Conservation (phyloP, 2,329 filamentous ascomycete species). For the Colletotrichum neosansevieriae region DNA sequence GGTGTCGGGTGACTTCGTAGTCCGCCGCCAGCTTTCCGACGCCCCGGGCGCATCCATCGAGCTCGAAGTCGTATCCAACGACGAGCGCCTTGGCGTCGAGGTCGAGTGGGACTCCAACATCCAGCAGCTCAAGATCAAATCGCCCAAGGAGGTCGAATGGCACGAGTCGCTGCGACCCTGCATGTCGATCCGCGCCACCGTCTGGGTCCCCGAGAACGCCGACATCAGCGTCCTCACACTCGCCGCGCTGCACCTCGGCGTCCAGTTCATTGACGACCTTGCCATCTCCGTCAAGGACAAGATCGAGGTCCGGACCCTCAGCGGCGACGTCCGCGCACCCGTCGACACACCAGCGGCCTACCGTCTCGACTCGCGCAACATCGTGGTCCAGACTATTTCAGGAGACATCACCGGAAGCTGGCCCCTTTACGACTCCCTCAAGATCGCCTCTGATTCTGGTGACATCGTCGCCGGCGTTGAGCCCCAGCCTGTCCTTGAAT, state of each 20-base stretch:
- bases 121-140: constrained; percentile 55
- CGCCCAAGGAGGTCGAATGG: constrained; percentile 52
- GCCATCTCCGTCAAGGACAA: constrained; percentile 48
- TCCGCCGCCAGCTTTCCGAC: constrained; percentile 52
- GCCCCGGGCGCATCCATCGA: constrained; percentile 54
- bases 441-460: constrained; percentile 59
- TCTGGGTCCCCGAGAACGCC: constrained; percentile 58
- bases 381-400: constrained; percentile 57
- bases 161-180: constrained; percentile 52
- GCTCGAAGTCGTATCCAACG: constrained; percentile 60
- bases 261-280: constrained; percentile 56
- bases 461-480: constrained; percentile 54
- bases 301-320: constrained; percentile 50
- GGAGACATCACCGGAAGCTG: constrained; percentile 61
- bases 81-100: constrained; percentile 53
- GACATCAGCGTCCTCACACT: constrained; percentile 54
- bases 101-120: constrained; percentile 48
- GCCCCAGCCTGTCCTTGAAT: constrained; percentile 53
- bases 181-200: constrained; percentile 60
- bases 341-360: constrained; percentile 49
- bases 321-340: constrained; percentile 55
- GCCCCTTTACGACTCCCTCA: constrained; percentile 63
- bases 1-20: constrained; percentile 59
- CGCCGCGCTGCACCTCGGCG: constrained; percentile 52
- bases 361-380: constrained; percentile 56